Evolutionary conservation across 768 basidiomycete species (phyloP).

Genomic region (Fistulinella prunicolor): DNA sequence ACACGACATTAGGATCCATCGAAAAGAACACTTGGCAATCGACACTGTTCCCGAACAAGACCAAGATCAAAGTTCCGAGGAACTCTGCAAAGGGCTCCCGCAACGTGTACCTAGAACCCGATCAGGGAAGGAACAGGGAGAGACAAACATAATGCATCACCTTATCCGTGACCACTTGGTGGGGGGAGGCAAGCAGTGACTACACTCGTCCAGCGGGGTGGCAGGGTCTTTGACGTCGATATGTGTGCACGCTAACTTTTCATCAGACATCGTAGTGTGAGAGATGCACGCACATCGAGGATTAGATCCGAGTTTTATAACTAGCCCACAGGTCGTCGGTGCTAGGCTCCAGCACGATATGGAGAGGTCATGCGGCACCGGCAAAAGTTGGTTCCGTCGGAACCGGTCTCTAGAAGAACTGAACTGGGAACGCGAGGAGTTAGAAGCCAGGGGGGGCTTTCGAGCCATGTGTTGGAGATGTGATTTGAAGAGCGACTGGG

Average conservation of each 20-base stretch:
- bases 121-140: not conserved
- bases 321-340: too few relatives aligned
- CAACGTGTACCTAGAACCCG: slow-evolving; percentile 34
- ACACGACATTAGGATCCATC: slow-evolving; percentile 37
- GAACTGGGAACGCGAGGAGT: not conserved
- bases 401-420: not conserved
- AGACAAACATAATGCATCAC: slow-evolving; percentile 31
- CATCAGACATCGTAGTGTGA: slow-evolving; percentile 1
- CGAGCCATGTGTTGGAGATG: too few relatives aligned
- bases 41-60: slow-evolving; percentile 54
- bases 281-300: not conserved
- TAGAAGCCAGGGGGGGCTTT: too few relatives aligned
- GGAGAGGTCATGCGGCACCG: not conserved
- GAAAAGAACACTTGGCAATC: slow-evolving; percentile 54
- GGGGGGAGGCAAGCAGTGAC: slow-evolving; percentile 28
- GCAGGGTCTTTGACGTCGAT: not conserved
- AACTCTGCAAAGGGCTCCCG: slow-evolving; percentile 63
- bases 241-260: not conserved
- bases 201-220: not conserved
- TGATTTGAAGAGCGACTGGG: too few relatives aligned
- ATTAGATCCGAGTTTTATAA: not conserved
- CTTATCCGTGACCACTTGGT: slow-evolving; percentile 52
- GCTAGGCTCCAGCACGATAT: too few relatives aligned
- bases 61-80: slow-evolving; percentile 49
- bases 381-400: not conserved